These are phyloP conservation scores for Chamaecyparis obtusa DNA, from an alignment of 75 land plant genomes.

Conservation along the genomic window DNA sequence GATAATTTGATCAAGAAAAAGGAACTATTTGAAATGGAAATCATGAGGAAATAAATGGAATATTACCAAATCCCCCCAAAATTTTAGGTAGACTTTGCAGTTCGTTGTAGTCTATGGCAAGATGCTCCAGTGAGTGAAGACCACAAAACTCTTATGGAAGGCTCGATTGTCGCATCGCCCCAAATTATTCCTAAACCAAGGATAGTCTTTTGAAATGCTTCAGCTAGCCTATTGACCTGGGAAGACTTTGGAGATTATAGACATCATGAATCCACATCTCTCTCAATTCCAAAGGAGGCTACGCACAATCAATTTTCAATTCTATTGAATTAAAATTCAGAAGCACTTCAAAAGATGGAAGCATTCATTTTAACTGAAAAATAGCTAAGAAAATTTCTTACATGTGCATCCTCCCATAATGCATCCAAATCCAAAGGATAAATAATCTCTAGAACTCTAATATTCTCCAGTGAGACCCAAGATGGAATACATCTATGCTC, in stretches of 20 bases:
- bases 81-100: background rate
- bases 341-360: no score
- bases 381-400: background rate
- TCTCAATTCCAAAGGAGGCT: background rate
- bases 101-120: no score
- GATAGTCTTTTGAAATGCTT: background rate
- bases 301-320: background rate
- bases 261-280: background rate
- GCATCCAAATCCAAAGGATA: accelerated
- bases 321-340: no score
- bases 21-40: no score
- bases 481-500: background rate
- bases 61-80: background rate
- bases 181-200: no score
- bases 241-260: background rate
- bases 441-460: background rate
- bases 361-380: no score
- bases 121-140: no score
- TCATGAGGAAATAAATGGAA: no score
- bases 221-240: background rate
- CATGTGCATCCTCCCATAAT: background rate
- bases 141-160: background rate
- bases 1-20: no score
- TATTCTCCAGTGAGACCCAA: background rate
- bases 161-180: no score